phyloP scores from a whole-genome alignment of 1,284 basidiomycete genomes.

The Tilletiopsis washingtonensis region DNA sequence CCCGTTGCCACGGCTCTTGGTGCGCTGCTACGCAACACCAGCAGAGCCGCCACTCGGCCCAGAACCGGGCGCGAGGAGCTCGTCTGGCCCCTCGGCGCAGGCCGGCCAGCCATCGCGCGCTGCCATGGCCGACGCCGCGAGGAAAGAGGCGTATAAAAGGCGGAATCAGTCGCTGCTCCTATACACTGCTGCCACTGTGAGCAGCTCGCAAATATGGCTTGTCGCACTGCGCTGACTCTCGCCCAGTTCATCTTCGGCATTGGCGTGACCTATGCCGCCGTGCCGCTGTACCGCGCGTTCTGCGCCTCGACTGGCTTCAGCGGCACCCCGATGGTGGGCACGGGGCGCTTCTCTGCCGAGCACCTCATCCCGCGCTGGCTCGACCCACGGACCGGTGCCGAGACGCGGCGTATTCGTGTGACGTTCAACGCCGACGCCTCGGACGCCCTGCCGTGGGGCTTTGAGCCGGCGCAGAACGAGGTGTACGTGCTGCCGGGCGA shows the following conservation, averaged over 20 bases:
- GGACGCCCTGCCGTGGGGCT: slow-evolving; percentile 85
- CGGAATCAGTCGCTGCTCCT: slow-evolving; percentile 1
- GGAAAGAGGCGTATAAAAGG: slow-evolving; percentile 1
- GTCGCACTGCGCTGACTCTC: slow-evolving; percentile 46
- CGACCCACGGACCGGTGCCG: slow-evolving; percentile 46
- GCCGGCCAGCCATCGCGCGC: too few relatives aligned
- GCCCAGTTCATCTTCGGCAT: slow-evolving; percentile 72
- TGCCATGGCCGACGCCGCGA: too few relatives aligned
- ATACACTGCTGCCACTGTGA: slow-evolving; percentile 1
- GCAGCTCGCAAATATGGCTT: background rate
- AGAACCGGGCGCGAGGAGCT: too few relatives aligned
- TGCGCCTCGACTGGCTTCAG: slow-evolving; percentile 95
- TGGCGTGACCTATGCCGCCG: slow-evolving; percentile 88
- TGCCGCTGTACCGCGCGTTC: slow-evolving; percentile 93
- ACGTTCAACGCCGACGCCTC: slow-evolving; percentile 88
- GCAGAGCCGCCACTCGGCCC: too few relatives aligned
- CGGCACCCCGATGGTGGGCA: slow-evolving; percentile 74
- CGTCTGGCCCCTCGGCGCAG: too few relatives aligned
- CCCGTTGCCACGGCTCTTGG: too few relatives aligned
- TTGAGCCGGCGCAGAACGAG: slow-evolving; percentile 80
- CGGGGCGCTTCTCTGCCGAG: slow-evolving; percentile 27
- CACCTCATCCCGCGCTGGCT: slow-evolving; percentile 25
- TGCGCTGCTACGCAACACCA: too few relatives aligned
- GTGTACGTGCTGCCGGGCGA: slow-evolving; percentile 91
- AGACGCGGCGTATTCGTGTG: slow-evolving; percentile 63